Base-by-base conservation (phyloP, 2,329 filamentous ascomycete genomes). In the Hirsutella rhossiliensis region DNA sequence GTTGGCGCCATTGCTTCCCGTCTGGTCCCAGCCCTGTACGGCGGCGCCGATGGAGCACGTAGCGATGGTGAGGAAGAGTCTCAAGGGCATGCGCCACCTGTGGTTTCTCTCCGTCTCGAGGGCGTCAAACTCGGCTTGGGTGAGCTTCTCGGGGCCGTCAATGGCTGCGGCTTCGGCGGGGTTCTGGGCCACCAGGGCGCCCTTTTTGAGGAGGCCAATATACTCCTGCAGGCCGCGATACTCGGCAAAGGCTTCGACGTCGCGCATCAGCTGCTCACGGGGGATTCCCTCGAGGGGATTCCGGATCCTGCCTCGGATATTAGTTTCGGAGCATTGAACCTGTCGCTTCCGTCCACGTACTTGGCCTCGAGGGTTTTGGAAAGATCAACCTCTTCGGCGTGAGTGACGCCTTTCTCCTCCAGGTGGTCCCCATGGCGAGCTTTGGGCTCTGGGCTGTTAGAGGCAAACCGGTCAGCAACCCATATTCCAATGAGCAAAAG, bases 41-140 rank as follows among this genome's bases (percentile, higher is more conserved):
- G 79, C 79, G 27, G 81, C 80, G 44, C 78, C 80, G 41, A 84
- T 74, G 38, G 80, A 82, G 58, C 78, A 82, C 13, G 78, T 73
- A 3, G 73, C 65, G 48, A 86, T 83, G 30, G 81, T 83, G 48
- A 80, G 70, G 64, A 78, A 82, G 6, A 86, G 66, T 50, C 72
- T 72, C 51, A 54, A 62, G 0, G 82, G 78, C 47, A 81, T 73
- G 45, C 71, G 68, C 77, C 82, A 86, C 52, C 77, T 79, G 68
- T 86, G 80, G 5, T 72, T 66, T 38, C 70, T 62, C 57, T 86
- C 82, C 37, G 76, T 67, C 38, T 67, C 64, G 15, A 90, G 68
- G 15, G 67, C 66, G n/a, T 65, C 59, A 43, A 77, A 70, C 55
- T 82, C 80, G 0, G 68, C 66, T 12, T 76, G 67, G 40, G 67